Percentiles rank a stretch among this genome's conserved stretches.
These are phyloP conservation scores for Daldinia sp. DNA, from an alignment of 2,329 filamentous ascomycete genomes.

Conservation along the genomic window DNA sequence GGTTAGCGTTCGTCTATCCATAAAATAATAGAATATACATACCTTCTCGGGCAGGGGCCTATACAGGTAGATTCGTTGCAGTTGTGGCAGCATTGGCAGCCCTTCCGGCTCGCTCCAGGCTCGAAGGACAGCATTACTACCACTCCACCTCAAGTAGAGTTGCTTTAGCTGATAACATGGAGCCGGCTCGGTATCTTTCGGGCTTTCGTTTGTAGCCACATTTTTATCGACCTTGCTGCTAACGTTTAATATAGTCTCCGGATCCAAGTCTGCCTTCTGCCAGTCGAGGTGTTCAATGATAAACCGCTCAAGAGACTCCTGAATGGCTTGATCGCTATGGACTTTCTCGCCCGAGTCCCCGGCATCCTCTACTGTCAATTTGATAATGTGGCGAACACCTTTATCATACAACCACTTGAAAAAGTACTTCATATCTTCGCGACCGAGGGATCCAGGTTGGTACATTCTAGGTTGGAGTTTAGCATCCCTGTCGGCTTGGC, in stretches of 20 bases:
- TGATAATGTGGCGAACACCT: not conserved
- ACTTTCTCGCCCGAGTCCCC: not conserved
- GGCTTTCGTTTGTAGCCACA: not conserved
- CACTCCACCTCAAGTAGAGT: constrained; percentile 5
- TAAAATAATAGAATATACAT: not conserved
- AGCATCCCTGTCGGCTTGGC: not conserved
- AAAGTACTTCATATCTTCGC: constrained; percentile 11
- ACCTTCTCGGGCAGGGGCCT: not conserved
- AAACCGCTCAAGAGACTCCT: not conserved
- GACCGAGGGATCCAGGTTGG: not conserved
- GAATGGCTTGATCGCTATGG: constrained; percentile 8
- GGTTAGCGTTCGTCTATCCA: not conserved
- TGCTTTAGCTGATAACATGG: not conserved
- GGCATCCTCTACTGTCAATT: not conserved
- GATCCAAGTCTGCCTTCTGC: constrained; percentile 12
- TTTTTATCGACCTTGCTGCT: not conserved
- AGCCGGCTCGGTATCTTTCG: not conserved
- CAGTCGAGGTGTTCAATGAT: constrained; percentile 10
- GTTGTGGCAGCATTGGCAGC: not conserved
- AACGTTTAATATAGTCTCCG: constrained; percentile 7
- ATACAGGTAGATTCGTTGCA: not conserved
- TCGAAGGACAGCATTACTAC: constrained; percentile 5
- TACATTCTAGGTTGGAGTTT: not conserved
- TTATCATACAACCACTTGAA: constrained; percentile 1
- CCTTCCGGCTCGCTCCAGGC: constrained; percentile 10